Conservation (phyloP, 169 alveolate genomes). For the Perkinsus marinus region DNA sequence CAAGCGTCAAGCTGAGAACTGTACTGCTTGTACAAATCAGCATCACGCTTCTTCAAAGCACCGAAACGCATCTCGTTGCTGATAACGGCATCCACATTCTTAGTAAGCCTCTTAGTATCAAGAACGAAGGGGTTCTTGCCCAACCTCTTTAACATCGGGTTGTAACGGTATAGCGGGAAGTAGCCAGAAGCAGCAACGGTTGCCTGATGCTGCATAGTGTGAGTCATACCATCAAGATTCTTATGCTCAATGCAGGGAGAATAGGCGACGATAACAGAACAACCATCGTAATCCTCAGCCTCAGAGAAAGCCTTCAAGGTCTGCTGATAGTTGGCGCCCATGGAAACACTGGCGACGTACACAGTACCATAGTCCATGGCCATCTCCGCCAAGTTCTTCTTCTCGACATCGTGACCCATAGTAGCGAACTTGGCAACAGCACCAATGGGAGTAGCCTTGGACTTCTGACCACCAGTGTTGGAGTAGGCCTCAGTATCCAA, state of each 20-base stretch:
- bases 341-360: conserved; percentile 37
- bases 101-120: conserved; percentile 19
- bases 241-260: conserved; percentile 45
- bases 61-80: conserved; percentile 24
- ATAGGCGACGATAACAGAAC: conserved; percentile 34
- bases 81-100: conserved; percentile 9
- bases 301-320: conserved; percentile 31
- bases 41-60: not conserved
- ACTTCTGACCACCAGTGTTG: conserved; percentile 42
- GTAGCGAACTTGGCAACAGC: conserved; percentile 43
- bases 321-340: conserved; percentile 39
- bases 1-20: too few relatives aligned
- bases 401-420: conserved; percentile 31
- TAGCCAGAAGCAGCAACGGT: conserved; percentile 38
- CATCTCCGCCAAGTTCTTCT: conserved; percentile 38
- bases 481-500: conserved; percentile 44
- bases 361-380: conserved; percentile 45
- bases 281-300: conserved; percentile 39
- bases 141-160: conserved; percentile 14
- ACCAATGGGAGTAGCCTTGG: conserved; percentile 44
- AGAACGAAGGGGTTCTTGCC: conserved; percentile 18
- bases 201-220: conserved; percentile 23
- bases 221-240: not conserved
- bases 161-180: conserved; percentile 33
- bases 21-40: too few relatives aligned